Conservation (phyloP, 352 stramenopile species). For the Phytopythium chamaehyphon region DNA sequence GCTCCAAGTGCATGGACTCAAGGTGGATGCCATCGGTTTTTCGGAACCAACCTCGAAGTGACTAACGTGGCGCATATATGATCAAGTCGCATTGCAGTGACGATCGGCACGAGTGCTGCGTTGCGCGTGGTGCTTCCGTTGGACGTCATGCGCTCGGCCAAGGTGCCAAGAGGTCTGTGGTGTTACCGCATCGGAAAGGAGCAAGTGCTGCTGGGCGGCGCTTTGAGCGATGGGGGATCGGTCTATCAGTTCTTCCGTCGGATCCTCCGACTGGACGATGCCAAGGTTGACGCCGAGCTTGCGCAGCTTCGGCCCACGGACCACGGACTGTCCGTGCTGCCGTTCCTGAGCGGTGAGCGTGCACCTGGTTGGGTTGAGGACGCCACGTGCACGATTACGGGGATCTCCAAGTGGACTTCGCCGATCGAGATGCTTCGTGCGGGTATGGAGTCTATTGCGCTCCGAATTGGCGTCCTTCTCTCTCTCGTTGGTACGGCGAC, state of each 20-base stretch:
- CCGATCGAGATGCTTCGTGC: constrained; percentile 86
- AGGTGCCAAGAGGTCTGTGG: constrained; percentile 90
- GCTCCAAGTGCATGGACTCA: constrained; percentile 88
- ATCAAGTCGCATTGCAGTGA: constrained; percentile 87
- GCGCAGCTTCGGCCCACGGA: constrained; percentile 26
- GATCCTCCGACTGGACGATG: constrained; percentile 51
- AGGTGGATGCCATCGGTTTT: constrained; percentile 35
- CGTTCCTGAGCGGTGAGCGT: constrained; percentile 92
- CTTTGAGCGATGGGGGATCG: constrained; percentile 96
- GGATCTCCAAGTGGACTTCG: constrained; percentile 90
- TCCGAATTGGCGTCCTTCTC: constrained; percentile 85
- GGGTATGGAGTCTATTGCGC: constrained; percentile 88
- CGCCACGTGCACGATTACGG: constrained; percentile 87
- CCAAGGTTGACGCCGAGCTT: constrained; percentile 44
- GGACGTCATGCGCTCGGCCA: constrained; percentile 38
- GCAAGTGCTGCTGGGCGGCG: constrained; percentile 89
- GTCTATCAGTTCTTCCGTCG: constrained; percentile 90
- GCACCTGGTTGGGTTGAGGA: constrained; percentile 91
- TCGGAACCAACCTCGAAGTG: constrained; percentile 6
- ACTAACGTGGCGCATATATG: constrained; percentile 2
- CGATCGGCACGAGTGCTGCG: constrained; percentile 92
- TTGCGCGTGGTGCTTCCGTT: constrained; percentile 84
- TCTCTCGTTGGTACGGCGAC: constrained; percentile 76
- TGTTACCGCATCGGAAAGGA: constrained; percentile 90
- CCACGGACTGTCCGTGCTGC: constrained; percentile 85